phyloP scores from a whole-genome alignment of 1,284 basidiomycete species.

The Polyporus tsugae region DNA sequence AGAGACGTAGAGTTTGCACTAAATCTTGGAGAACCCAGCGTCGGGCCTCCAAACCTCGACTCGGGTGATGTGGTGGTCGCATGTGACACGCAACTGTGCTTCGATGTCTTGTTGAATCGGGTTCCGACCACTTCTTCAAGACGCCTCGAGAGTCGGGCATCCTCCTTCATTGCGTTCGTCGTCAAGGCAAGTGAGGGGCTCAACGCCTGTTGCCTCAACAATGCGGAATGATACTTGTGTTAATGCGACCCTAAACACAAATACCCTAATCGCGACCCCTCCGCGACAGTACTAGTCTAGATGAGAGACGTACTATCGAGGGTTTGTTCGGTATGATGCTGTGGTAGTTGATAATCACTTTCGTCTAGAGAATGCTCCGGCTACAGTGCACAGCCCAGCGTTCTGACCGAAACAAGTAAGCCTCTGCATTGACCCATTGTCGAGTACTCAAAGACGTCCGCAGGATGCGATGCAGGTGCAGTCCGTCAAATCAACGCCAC shows the following conservation, averaged over 20 bases:
- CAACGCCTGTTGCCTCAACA: background rate
- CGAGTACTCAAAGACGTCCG: background rate
- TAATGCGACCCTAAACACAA: background rate
- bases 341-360: background rate
- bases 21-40: constrained; percentile 2
- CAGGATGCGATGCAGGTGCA: background rate
- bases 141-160: background rate
- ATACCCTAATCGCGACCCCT: background rate
- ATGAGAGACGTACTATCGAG: background rate
- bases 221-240: background rate
- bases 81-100: background rate
- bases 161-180: background rate
- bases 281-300: background rate
- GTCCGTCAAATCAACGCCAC: background rate
- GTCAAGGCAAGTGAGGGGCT: background rate
- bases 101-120: background rate
- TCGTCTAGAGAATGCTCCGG: background rate
- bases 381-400: background rate
- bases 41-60: background rate
- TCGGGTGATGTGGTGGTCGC: background rate
- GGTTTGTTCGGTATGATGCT: background rate
- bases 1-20: constrained; percentile 8
- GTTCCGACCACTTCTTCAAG: background rate
- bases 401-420: background rate
- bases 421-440: background rate